A percentile compares a stretch with the other conserved stretches of the same genome.
These are phyloP conservation scores for Solanum infundibuliforme DNA, from an alignment of 257 asterid species.

Conservation along the genomic window DNA sequence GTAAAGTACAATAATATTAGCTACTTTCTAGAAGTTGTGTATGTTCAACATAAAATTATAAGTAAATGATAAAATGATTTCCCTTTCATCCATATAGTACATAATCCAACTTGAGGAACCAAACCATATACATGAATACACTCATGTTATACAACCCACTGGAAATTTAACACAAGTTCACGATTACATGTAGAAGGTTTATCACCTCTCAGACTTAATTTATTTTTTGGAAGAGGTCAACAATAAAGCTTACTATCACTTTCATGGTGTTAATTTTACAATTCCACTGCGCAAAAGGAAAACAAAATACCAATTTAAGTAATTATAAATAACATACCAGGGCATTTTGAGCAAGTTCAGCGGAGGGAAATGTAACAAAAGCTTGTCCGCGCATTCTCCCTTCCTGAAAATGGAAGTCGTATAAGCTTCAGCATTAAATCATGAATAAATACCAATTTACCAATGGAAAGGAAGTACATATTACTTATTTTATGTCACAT, in stretches of 20 bases:
- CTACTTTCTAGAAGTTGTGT: neutral
- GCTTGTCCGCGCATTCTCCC: conserved; percentile 99
- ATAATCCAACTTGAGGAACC: neutral
- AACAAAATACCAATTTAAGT: neutral
- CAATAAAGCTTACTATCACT: neutral
- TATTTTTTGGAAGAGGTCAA: neutral
- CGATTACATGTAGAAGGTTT: neutral
- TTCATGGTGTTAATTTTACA: neutral
- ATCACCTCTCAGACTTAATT: neutral
- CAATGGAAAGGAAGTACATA: neutral
- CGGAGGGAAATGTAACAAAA: conserved; percentile 79
- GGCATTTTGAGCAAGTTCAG: conserved; percentile 79
- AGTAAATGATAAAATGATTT: neutral
- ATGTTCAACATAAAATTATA: neutral
- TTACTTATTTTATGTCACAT: neutral
- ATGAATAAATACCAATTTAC: neutral
- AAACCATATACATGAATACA: neutral
- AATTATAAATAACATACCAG: conserved; percentile 36
- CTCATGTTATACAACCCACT: neutral
- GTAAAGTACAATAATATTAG: neutral
- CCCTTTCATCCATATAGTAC: neutral
- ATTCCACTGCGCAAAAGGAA: neutral
- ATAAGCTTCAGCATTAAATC: neutral
- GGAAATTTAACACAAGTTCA: neutral
- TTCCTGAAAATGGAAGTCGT: conserved; percentile 36